Conservation (phyloP, 805 yeast species). For the Starmera pachycereana region DNA sequence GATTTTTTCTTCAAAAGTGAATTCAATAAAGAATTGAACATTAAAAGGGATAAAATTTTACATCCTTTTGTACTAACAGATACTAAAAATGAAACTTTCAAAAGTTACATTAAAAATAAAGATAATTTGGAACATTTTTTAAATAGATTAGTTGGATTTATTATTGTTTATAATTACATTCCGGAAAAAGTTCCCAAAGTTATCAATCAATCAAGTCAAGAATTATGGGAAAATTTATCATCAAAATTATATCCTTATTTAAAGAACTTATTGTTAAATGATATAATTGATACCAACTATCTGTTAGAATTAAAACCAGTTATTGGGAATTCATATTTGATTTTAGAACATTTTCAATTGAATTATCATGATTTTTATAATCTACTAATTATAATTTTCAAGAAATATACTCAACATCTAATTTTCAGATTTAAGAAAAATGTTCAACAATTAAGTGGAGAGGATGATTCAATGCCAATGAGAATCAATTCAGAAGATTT, state of each 20-base stretch:
- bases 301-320: constrained; percentile 33
- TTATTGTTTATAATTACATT: constrained; percentile 63
- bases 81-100: constrained; percentile 19
- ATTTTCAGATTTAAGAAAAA: constrained; percentile 46
- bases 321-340: constrained; percentile 62
- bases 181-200: constrained; percentile 54
- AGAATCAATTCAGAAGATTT: constrained; percentile 48
- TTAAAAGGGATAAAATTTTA: constrained; percentile 60
- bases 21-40: constrained; percentile 60
- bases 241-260: constrained; percentile 52
- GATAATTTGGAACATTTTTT: constrained; percentile 46
- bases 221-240: constrained; percentile 65
- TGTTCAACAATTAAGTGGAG: constrained; percentile 52
- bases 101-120: constrained; percentile 21
- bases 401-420: constrained; percentile 46
- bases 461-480: constrained; percentile 87
- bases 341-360: constrained; percentile 64
- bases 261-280: constrained; percentile 32
- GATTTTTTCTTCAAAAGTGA: constrained; percentile 48
- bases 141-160: constrained; percentile 60
- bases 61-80: constrained; percentile 49
- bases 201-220: constrained; percentile 43
- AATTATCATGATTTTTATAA: constrained; percentile 51
- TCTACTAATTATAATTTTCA: constrained; percentile 47
- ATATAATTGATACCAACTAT: constrained; percentile 30